Evolutionary conservation across 331 rosid species (phyloP).

Genomic region (Phaseolus coccineus): DNA sequence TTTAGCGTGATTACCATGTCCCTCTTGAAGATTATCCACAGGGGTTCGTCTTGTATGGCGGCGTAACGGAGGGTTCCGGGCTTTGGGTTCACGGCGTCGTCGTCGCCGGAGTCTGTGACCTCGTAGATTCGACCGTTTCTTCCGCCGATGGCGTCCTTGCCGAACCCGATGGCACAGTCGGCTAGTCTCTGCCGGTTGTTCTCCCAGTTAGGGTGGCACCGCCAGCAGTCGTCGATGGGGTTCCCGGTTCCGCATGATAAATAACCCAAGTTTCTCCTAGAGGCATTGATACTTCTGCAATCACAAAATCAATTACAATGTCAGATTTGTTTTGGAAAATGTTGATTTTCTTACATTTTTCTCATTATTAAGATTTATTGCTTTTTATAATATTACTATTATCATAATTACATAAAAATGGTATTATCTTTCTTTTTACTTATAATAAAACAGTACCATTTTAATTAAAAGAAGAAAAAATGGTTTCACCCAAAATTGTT

Average conservation of each 20-base stretch:
- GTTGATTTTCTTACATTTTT: too few species aligned
- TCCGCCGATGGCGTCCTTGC: conserved; percentile 84
- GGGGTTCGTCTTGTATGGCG: conserved; percentile 77
- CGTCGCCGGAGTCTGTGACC: conserved; percentile 68
- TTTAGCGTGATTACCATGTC: conserved; percentile 75
- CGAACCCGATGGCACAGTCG: conserved; percentile 91
- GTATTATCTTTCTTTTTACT: too few species aligned
- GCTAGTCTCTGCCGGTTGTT: conserved; percentile 78
- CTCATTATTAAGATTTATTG: too few species aligned
- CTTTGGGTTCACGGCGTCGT: conserved; percentile 66
- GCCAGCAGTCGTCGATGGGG: conserved; percentile 95
- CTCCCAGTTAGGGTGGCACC: conserved; percentile 83
- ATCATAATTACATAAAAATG: too few species aligned
- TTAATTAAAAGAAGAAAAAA: too few species aligned
- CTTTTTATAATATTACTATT: too few species aligned
- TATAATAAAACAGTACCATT: too few species aligned
- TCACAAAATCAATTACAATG: background rate
- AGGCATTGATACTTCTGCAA: conserved; percentile 71
- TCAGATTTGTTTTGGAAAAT: background rate
- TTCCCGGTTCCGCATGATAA: conserved; percentile 82
- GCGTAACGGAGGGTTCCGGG: conserved; percentile 77
- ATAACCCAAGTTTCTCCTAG: conserved; percentile 76
- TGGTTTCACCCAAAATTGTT: too few species aligned
- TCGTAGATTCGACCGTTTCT: conserved; percentile 69
- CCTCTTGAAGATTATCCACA: conserved; percentile 83